These are phyloP conservation scores for Ogataea methanolica DNA, from an alignment of 805 yeast genomes.

Conservation along the genomic window DNA sequence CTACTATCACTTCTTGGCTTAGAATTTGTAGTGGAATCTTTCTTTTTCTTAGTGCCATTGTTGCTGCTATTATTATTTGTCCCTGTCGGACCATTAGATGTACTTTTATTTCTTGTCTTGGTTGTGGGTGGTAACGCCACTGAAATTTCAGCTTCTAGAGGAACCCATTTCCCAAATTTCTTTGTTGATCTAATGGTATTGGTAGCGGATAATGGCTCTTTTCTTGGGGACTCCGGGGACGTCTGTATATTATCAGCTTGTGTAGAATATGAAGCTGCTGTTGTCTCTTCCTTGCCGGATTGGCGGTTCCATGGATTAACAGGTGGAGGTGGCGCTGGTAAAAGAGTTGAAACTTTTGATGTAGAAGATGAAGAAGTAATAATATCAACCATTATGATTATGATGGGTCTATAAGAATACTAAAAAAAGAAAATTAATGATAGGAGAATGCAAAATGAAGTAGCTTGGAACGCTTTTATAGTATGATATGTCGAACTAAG, in stretches of 20 bases:
- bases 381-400: neutral
- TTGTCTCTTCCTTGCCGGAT: neutral
- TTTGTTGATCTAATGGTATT: constrained; percentile 7
- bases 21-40: constrained; percentile 2
- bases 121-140: constrained; percentile 5
- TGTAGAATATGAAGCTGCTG: neutral
- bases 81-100: neutral
- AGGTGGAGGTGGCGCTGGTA: constrained; percentile 28
- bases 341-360: constrained; percentile 13
- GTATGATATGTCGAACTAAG: too few relatives aligned
- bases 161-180: constrained; percentile 23
- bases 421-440: too few relatives aligned
- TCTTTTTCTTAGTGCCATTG: constrained; percentile 3
- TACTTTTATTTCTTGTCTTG: neutral
- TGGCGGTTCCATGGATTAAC: constrained; percentile 23
- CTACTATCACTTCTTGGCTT: constrained; percentile 1
- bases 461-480: too few relatives aligned
- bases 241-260: neutral
- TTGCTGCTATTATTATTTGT: neutral
- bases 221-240: neutral
- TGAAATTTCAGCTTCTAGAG: constrained; percentile 20
- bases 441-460: too few relatives aligned
- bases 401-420: neutral
- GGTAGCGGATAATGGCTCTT: neutral
- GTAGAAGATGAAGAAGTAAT: neutral